Conservation (phyloP, 2,329 filamentous ascomycete genomes). For the Amauroascus niger region DNA sequence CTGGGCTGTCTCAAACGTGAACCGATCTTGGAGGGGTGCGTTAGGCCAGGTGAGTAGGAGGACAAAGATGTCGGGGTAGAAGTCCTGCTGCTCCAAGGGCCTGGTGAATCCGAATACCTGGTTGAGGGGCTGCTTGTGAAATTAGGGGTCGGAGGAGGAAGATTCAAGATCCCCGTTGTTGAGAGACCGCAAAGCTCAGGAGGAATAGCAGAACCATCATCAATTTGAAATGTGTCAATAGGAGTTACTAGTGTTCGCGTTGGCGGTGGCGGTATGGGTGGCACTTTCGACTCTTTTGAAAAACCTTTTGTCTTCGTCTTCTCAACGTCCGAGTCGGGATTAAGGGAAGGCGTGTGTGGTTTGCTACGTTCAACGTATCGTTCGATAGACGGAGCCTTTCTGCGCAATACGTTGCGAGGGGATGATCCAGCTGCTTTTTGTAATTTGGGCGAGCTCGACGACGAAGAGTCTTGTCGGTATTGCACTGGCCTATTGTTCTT, state of each 20-base stretch:
- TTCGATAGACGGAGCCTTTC: constrained; percentile 35
- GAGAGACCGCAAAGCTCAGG: constrained; percentile 33
- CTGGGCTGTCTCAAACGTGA: constrained; percentile 30
- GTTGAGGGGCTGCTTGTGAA: constrained; percentile 38
- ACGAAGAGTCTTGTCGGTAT: constrained; percentile 9
- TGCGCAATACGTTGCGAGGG: constrained; percentile 33
- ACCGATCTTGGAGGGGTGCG: constrained; percentile 32
- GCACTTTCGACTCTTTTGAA: neutral
- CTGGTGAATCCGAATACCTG: constrained; percentile 38
- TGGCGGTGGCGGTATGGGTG: neutral
- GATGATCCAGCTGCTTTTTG: constrained; percentile 20
- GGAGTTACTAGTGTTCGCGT: neutral
- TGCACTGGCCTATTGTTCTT: neutral
- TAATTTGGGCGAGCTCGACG: constrained; percentile 17
- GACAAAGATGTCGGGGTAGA: constrained; percentile 44
- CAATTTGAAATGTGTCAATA: neutral
- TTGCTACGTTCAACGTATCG: constrained; percentile 21
- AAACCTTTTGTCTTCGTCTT: neutral
- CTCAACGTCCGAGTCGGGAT: neutral
- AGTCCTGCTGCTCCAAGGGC: constrained; percentile 37
- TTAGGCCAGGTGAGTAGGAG: constrained; percentile 41
- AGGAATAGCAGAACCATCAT: constrained; percentile 21
- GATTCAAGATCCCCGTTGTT: constrained; percentile 29
- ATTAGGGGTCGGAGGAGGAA: constrained; percentile 32
- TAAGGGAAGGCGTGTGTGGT: neutral